phyloP scores from a whole-genome alignment of 495 filamentous ascomycete species.

The Talaromyces nanjingensis region DNA sequence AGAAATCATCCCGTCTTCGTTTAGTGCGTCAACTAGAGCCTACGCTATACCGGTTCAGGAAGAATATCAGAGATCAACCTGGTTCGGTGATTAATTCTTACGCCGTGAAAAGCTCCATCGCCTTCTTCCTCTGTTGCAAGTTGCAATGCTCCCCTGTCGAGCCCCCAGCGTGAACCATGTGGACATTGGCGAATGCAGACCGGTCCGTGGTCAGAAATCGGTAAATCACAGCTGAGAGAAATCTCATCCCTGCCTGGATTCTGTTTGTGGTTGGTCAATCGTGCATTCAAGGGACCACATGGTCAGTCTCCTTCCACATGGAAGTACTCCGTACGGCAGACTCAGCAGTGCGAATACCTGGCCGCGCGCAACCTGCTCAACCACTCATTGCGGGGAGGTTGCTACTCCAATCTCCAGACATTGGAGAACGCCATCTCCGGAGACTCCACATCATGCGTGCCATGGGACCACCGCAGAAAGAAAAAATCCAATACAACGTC shows the following conservation, averaged over 20 bases:
- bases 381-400: neutral
- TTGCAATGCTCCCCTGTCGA: neutral
- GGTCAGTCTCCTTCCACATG: neutral
- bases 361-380: neutral
- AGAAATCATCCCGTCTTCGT: neutral
- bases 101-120: neutral
- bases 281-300: neutral
- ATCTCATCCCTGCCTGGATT: neutral
- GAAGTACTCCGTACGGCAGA: neutral
- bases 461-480: neutral
- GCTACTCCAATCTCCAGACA: neutral
- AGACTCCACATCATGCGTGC: slow-evolving; percentile 1
- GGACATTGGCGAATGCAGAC: neutral
- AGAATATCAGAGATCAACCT: neutral
- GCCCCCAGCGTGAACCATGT: neutral
- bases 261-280: neutral
- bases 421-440: neutral
- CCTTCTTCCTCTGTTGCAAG: neutral
- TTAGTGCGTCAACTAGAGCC: neutral
- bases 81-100: neutral
- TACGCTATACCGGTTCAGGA: neutral
- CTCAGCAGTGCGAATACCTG: neutral
- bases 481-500: slow-evolving; percentile 5
- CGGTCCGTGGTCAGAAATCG: neutral
- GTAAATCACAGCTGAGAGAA: neutral